Conservation (phyloP, 179 eudicot genomes). For the Gypsophila paniculata region DNA sequence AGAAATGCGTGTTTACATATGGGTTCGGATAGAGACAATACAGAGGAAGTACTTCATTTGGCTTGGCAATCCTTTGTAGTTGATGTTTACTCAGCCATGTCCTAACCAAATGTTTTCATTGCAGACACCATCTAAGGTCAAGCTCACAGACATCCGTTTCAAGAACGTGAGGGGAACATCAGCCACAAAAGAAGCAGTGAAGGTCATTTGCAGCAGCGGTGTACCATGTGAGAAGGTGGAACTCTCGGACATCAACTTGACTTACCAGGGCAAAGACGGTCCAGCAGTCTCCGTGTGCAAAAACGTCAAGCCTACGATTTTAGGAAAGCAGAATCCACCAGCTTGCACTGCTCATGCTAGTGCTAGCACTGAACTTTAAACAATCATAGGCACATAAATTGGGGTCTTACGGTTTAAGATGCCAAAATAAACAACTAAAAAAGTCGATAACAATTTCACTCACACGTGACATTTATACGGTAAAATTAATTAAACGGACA, state of each 20-base stretch:
- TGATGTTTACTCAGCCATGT: background rate
- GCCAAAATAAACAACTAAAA: background rate
- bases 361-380: constrained; percentile 6
- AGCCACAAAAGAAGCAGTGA: constrained; percentile 26
- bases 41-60: no score
- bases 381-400: background rate
- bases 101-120: background rate
- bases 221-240: constrained; percentile 30
- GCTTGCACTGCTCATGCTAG: constrained; percentile 26
- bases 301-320: constrained; percentile 26
- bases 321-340: constrained; percentile 30
- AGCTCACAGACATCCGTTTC: constrained; percentile 27
- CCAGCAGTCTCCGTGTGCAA: constrained; percentile 30
- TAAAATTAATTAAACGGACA: no score
- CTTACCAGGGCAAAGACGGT: constrained; percentile 25
- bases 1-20: no score
- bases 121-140: constrained; percentile 35
- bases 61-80: no score
- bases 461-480: background rate
- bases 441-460: no score
- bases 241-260: constrained; percentile 31
- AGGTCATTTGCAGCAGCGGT: constrained; percentile 29
- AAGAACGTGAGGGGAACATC: constrained; percentile 34
- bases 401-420: background rate
- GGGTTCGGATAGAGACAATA: no score